Base-by-base conservation (phyloP, 2,329 filamentous ascomycete species). In the Fusarium floridanum region DNA sequence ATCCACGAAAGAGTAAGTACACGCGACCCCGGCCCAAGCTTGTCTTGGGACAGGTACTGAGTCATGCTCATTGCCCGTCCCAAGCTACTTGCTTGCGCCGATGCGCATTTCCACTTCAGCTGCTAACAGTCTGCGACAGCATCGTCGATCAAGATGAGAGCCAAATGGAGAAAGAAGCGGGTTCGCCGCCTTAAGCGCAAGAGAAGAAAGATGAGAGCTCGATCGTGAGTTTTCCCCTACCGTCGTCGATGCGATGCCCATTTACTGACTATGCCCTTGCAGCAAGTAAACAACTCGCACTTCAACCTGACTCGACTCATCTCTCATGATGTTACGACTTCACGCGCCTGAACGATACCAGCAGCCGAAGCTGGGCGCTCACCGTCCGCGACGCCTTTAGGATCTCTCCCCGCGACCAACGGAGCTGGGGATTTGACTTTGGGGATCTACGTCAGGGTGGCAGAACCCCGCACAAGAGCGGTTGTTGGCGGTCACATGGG, bases 121-220 rank as follows among this genome's bases (percentile, higher is more conserved):
- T 76, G 74, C 79, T 78, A 77, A 79, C 72, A 64, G 41, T 32
- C 57, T 55, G 24, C 59, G 63, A 62, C 73, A 81, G 79, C 76
- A 76, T 79, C 78, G 78, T 81, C 80, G 85, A 87, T 88, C 88
- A 91, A 88, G 88, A 91, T 92, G 90, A 90, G 96, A 97, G 95
- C 95, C 86, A 98, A 98, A 91, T 98, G 97, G 97, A 97, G 96
- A 91, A 99, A 99, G 94, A 99, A 99, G 96, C 92, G 97, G 87
- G 95, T 98, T 89, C 92, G 97, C 84, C 93, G 97, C 88, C 95
- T 99, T 88, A 98, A 98, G 94, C 93, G 95, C 86, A 99, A 99
- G 95, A 95, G 97, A 90, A 97, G 97, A 95, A 99, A 99, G 96
- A 98, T 97, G 89, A 92, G 97, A 87, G 97, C 96, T 83, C 90